Base-by-base conservation (phyloP, 139 green algal species). In the Chlorella sp. region DNA sequence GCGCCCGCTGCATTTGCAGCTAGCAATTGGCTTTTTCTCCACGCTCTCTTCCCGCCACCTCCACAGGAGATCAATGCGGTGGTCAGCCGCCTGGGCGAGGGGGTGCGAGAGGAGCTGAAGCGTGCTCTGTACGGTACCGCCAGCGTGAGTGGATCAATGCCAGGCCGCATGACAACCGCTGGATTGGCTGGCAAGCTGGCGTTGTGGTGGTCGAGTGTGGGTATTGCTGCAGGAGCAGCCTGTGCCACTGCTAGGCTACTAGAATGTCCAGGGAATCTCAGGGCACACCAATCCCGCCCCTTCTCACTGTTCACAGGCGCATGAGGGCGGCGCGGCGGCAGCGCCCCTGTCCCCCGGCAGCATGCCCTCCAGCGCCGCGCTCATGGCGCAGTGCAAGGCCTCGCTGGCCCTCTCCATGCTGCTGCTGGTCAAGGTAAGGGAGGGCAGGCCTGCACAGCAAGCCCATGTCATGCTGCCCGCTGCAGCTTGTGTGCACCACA, bases 401-500 rank as follows among this genome's bases (percentile, higher is more conserved):
- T 84, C 85, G 3, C 39, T 94, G 30, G 87, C 89, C 11, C 41
- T 95, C 56, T 93, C 74, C 18, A 90, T 96, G 85, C 84, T 96
- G 80, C 89, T 97, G 74, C 81, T 94, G 90, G 87, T 96, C 26
- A 96, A 96, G 60, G 51, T 60, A 15, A 21, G 51, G 23, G 60
- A 1, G n/a, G n/a, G n/a, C n/a, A n/a, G n/a, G n/a, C n/a, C n/a
- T n/a, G n/a, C n/a, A n/a, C n/a, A n/a, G n/a, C n/a, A n/a, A n/a
- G n/a, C n/a, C n/a, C n/a, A n/a, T n/a, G n/a, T n/a, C n/a, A n/a
- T n/a, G n/a, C n/a, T n/a, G n/a, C n/a, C n/a, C n/a, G n/a, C n/a
- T n/a, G n/a, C n/a, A n/a, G n/a, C n/a, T n/a, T n/a, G n/a, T n/a
- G n/a, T n/a, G n/a, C n/a, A n/a, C n/a, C n/a, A n/a, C n/a, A n/a